A percentile compares a stretch with the other conserved stretches of the same genome.
These are phyloP conservation scores for Discostella stelligeroides DNA, from an alignment of 108 stramenopile species.

Conservation along the genomic window DNA sequence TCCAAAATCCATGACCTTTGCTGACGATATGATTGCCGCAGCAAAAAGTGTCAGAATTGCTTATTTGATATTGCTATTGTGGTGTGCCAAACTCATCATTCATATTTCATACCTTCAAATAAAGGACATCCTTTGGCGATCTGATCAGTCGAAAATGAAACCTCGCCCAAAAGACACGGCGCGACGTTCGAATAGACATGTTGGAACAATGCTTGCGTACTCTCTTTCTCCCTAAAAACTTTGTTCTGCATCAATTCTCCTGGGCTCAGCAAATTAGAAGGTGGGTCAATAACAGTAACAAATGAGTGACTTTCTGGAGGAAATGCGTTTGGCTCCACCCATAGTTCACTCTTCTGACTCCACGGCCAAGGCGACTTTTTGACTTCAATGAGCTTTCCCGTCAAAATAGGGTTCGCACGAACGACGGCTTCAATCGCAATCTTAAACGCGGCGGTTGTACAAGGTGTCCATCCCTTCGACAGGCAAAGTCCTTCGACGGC, in stretches of 20 bases:
- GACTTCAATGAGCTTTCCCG: conserved; percentile 45
- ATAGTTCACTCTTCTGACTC: conserved; percentile 19
- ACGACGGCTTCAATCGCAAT: conserved; percentile 50
- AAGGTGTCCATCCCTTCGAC: conserved; percentile 43
- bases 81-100: not conserved
- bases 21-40: conserved; percentile 5
- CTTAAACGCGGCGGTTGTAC: conserved; percentile 42
- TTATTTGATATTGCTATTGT: too few relatives aligned
- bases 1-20: conserved; percentile 51
- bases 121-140: conserved; percentile 38
- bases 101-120: conserved; percentile 31
- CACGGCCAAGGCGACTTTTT: conserved; percentile 47
- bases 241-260: conserved; percentile 11
- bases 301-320: conserved; percentile 46
- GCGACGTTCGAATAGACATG: conserved; percentile 37
- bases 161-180: conserved; percentile 32
- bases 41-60: not conserved
- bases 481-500: conserved; percentile 41
- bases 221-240: not conserved
- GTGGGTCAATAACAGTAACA: conserved; percentile 35
- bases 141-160: conserved; percentile 43
- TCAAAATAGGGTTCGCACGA: conserved; percentile 49
- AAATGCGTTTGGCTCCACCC: conserved; percentile 38
- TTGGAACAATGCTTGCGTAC: conserved; percentile 27
- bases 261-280: conserved; percentile 28